These are phyloP conservation scores for Halophytophthora polymorphica DNA, from an alignment of 352 stramenopile species.

Conservation along the genomic window DNA sequence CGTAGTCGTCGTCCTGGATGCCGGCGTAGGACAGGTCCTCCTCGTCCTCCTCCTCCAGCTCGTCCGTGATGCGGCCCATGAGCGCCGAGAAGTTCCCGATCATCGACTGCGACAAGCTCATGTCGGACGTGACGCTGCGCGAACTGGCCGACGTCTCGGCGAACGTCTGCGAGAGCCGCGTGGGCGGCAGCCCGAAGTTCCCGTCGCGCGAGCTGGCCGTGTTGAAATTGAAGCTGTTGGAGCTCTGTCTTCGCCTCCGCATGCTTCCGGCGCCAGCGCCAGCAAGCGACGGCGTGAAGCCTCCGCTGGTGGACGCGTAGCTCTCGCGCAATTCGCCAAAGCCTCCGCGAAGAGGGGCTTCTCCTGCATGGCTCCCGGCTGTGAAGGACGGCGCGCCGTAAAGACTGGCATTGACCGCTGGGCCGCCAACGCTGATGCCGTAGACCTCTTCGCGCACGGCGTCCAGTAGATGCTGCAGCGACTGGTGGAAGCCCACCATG, in stretches of 20 bases:
- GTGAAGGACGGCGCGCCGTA: not conserved
- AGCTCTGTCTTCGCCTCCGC: conserved; percentile 20
- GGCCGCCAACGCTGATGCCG: conserved; percentile 41
- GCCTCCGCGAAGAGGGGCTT: conserved; percentile 24
- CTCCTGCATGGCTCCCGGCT: conserved; percentile 14
- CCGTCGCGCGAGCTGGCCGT: conserved; percentile 27
- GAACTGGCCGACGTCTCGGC: conserved; percentile 24
- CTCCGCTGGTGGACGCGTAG: conserved; percentile 27
- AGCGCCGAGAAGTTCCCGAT: conserved; percentile 71
- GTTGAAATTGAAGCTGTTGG: conserved; percentile 18
- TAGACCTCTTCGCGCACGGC: conserved; percentile 67
- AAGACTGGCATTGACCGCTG: conserved; percentile 2
- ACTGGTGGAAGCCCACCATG: conserved; percentile 74
- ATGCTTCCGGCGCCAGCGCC: conserved; percentile 11
- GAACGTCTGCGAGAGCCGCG: conserved; percentile 44
- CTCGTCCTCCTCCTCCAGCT: conserved; percentile 50
- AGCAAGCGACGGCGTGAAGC: conserved; percentile 14
- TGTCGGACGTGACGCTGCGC: conserved; percentile 46
- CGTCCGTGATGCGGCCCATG: conserved; percentile 58
- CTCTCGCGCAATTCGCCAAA: conserved; percentile 37
- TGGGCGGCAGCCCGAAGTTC: conserved; percentile 36
- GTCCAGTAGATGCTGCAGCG: conserved; percentile 50
- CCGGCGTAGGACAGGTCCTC: conserved; percentile 32
- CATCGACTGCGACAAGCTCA: conserved; percentile 72
- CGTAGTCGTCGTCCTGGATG: conserved; percentile 32